Conservation (phyloP, 495 filamentous ascomycete genomes). For the Hyaloscypha bicolor region DNA sequence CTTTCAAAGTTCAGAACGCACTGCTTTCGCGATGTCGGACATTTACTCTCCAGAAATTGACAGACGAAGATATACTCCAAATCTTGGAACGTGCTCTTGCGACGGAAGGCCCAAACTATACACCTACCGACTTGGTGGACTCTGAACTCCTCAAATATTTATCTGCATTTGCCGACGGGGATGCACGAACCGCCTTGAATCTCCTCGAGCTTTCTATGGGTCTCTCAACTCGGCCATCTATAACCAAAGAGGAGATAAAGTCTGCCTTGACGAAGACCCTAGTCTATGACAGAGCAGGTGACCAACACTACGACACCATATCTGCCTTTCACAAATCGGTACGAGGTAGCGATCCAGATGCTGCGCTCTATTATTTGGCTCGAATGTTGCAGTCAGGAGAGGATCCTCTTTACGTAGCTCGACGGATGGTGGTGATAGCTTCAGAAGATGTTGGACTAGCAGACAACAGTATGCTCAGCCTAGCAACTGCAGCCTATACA, state of each 20-base stretch:
- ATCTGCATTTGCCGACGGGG: constrained; percentile 83
- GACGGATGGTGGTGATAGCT: constrained; percentile 87
- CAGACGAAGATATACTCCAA: constrained; percentile 64
- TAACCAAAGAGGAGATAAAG: constrained; percentile 72
- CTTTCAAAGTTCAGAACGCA: constrained; percentile 89
- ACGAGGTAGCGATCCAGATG: constrained; percentile 83
- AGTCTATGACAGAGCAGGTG: constrained; percentile 91
- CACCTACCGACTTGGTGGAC: constrained; percentile 66
- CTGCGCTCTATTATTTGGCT: constrained; percentile 87
- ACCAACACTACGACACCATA: constrained; percentile 95
- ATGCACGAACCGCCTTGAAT: constrained; percentile 90
- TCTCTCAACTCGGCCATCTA: constrained; percentile 42
- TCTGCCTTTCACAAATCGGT: constrained; percentile 96
- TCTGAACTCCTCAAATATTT: constrained; percentile 78
- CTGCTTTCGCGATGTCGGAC: constrained; percentile 87
- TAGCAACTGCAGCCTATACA: constrained; percentile 82
- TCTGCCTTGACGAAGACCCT: constrained; percentile 81
- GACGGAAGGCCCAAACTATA: constrained; percentile 43
- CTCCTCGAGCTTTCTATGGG: constrained; percentile 83
- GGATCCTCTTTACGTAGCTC: constrained; percentile 89
- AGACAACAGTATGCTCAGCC: constrained; percentile 79
- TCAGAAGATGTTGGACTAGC: constrained; percentile 92
- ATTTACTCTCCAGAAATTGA: constrained; percentile 79
- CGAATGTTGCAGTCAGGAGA: constrained; percentile 97
- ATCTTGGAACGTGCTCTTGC: constrained; percentile 76